Base-by-base conservation (phyloP, 2,329 filamentous ascomycete species). In the Beauveria sp. region DNA sequence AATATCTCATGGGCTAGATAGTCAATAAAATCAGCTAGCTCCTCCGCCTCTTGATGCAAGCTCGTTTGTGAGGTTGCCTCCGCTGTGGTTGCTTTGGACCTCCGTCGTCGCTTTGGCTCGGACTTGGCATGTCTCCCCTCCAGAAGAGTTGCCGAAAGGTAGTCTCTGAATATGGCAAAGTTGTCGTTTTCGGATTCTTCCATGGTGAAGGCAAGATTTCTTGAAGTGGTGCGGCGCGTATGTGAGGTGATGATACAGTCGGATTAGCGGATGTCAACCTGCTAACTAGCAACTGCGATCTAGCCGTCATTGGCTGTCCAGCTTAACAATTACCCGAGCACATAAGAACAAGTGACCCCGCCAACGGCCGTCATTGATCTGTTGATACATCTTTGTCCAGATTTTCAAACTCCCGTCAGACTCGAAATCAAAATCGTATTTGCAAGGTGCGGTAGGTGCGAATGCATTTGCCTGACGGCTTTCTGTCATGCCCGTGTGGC, bases 11-110 rank as follows among this genome's bases (percentile, higher is more conserved):
- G 74, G 26, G 90, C 85, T 34, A 94, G 81, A 72, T 92, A 94
- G 77, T 92, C 86, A 59, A 90, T 85, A 73, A 96, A 96, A 1
- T 96, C 91, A 28, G 84, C 83, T 24, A 94, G 75, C 59, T 92
- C 90, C 66, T 88, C 87, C 5, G 82, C 83, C 66, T 84, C 70
- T 46, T 60, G 51, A 51, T 61, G 60, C 61, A 59, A 59, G 9
- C 40, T 61, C 58, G 64, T 63, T 26, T 62, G 61, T 61, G 61
- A 57, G 47, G 62, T 40, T 60, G 65, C 58, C 28, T 66, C 62
- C 28, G 62, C 56, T 22, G 63, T 47, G 41, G 55, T 57, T 50
- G 60, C 59, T 61, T 68, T 70, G 48, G 65, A 64, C 58, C 70
- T 67, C 51, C 77, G 69, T 56, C 77, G 79, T 62, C 80, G 78